phyloP scores from a whole-genome alignment of 2,329 filamentous ascomycete species.

The Colletotrichum chlorophyti region DNA sequence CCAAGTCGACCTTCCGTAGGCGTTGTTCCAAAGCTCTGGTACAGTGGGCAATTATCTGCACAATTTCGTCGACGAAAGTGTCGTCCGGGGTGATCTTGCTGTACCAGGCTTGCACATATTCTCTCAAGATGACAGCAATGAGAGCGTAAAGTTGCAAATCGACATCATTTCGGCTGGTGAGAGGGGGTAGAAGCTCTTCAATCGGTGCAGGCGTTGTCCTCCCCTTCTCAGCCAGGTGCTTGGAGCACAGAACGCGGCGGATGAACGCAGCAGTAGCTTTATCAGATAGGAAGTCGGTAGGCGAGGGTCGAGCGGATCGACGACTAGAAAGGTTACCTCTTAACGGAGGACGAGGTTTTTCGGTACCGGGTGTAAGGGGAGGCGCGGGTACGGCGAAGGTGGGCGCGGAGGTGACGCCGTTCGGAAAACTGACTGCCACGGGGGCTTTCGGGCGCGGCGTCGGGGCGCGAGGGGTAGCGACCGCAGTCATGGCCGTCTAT shows the following conservation, averaged over 20 bases:
- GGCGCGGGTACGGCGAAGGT: slow-evolving; percentile 18
- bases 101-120: slow-evolving; percentile 95
- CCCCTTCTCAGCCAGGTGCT: slow-evolving; percentile 66
- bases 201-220: slow-evolving; percentile 64
- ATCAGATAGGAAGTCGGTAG: slow-evolving; percentile 69
- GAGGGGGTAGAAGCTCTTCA: slow-evolving; percentile 83
- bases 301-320: slow-evolving; percentile 40
- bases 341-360: slow-evolving; percentile 34
- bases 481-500: slow-evolving; percentile 32
- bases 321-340: slow-evolving; percentile 29
- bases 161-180: slow-evolving; percentile 93
- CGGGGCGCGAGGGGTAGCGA: slow-evolving; percentile 30
- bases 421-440: slow-evolving; percentile 26
- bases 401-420: slow-evolving; percentile 13
- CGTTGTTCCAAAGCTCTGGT: slow-evolving; percentile 88
- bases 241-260: slow-evolving; percentile 83
- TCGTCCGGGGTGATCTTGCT: slow-evolving; percentile 89
- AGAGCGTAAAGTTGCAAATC: slow-evolving; percentile 94
- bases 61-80: slow-evolving; percentile 83
- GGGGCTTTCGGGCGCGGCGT: slow-evolving; percentile 31
- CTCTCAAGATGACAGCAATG: slow-evolving; percentile 85
- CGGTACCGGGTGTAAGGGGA: slow-evolving; percentile 29
- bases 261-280: slow-evolving; percentile 82
- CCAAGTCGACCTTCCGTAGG: slow-evolving; percentile 80
- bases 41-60: slow-evolving; percentile 91